Conservation (phyloP, 257 asterid species). For the Solanum rostratum region DNA sequence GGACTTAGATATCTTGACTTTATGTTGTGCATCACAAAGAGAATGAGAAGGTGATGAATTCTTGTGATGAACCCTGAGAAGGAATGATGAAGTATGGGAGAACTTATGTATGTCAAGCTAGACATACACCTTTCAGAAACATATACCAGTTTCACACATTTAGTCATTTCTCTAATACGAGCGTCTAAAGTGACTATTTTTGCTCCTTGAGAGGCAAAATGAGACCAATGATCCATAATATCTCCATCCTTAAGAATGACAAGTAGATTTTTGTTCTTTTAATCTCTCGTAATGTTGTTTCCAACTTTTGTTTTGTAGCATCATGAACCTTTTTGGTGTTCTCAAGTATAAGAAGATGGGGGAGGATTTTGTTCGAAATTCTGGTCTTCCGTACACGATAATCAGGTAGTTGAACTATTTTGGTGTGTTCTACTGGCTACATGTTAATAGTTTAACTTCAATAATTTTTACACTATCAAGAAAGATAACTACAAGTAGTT, state of each 20-base stretch:
- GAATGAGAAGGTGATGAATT: not conserved
- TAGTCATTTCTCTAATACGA: not conserved
- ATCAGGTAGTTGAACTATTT: slow-evolving; percentile 38
- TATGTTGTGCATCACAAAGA: not conserved
- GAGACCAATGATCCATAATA: not conserved
- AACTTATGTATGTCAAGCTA: not conserved
- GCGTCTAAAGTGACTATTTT: not conserved
- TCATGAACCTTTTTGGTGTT: slow-evolving; percentile 94
- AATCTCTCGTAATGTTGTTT: slow-evolving; percentile 4
- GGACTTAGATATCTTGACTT: not conserved
- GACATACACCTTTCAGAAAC: not conserved
- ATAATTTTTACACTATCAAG: not conserved
- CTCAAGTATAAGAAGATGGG: slow-evolving; percentile 97
- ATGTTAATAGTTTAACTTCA: not conserved
- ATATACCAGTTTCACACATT: not conserved
- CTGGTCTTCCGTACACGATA: slow-evolving; percentile 84
- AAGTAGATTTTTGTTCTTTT: not conserved
- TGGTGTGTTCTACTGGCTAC: not conserved
- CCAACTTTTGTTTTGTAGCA: slow-evolving; percentile 22
- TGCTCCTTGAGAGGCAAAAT: not conserved
- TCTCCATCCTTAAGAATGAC: not conserved
- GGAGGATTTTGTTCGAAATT: slow-evolving; percentile 80
- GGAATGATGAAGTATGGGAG: not conserved
- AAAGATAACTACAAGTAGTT: not conserved
- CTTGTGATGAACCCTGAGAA: not conserved